Conservation (phyloP, 108 stramenopile genomes). For the Poteriospumella lacustris region DNA sequence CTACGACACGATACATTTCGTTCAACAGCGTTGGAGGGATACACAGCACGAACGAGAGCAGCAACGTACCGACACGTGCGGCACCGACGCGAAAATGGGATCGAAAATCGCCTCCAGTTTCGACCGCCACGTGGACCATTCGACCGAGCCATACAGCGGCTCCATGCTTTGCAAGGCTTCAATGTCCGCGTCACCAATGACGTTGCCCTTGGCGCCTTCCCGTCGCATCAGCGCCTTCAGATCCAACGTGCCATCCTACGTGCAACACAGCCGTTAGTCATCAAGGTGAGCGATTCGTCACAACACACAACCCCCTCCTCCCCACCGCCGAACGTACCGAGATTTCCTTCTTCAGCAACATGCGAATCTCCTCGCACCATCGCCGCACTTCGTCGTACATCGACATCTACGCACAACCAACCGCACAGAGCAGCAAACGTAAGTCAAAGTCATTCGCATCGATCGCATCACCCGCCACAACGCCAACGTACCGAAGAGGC, state of each 20-base stretch:
- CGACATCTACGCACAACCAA: background rate
- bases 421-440: background rate
- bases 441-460: background rate
- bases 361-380: constrained; percentile 1
- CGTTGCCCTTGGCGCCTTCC: background rate
- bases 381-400: constrained; percentile 11
- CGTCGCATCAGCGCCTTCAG: background rate
- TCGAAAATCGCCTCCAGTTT: constrained; percentile 21
- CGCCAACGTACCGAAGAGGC: background rate
- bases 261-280: background rate
- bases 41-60: too few species aligned
- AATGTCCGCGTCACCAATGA: constrained; percentile 14
- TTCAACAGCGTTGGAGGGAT: background rate
- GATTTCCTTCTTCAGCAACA: background rate
- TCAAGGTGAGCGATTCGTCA: background rate
- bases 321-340: background rate
- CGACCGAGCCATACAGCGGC: constrained; percentile 10
- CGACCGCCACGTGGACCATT: constrained; percentile 25
- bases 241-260: background rate
- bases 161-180: constrained; percentile 4
- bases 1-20: background rate
- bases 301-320: background rate
- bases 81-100: constrained; percentile 11
- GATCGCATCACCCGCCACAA: background rate
- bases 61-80: background rate